Evolutionary conservation across 179 eudicot species (phyloP).

Genomic region (Silene coronaria): DNA sequence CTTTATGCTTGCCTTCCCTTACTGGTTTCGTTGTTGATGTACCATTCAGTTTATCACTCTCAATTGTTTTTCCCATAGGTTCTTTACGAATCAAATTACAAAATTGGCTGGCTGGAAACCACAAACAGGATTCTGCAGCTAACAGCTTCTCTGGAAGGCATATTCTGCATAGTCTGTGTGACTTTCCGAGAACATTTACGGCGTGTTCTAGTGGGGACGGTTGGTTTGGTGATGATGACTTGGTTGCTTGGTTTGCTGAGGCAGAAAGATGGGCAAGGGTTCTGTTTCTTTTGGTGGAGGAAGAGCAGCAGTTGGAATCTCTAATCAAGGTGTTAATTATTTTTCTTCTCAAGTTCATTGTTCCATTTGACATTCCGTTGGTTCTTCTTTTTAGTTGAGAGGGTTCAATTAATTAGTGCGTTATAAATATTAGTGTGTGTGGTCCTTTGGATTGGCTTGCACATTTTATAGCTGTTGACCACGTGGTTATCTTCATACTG

Average conservation of each 20-base stretch:
- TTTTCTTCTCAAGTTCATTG: neutral
- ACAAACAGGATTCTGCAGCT: slow-evolving; percentile 23
- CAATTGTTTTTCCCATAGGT: slow-evolving; percentile 37
- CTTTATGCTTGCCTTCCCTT: neutral
- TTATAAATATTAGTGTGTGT: neutral
- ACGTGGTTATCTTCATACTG: neutral
- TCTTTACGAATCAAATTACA: slow-evolving; percentile 46
- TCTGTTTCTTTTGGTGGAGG: slow-evolving; percentile 59
- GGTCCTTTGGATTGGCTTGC: neutral
- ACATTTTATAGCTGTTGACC: neutral
- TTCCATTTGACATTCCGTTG: neutral
- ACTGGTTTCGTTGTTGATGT: neutral
- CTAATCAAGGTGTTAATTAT: slow-evolving; percentile 45
- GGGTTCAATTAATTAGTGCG: neutral
- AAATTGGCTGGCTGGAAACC: slow-evolving; percentile 53
- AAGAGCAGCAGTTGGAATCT: slow-evolving; percentile 43
- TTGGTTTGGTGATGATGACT: slow-evolving; percentile 67
- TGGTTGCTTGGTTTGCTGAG: slow-evolving; percentile 64
- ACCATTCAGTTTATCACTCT: neutral
- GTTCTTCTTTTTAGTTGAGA: neutral
- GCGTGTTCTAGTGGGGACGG: slow-evolving; percentile 21
- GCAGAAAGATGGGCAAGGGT: slow-evolving; percentile 84
- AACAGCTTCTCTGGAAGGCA: slow-evolving; percentile 24
- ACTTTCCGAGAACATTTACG: slow-evolving; percentile 46
- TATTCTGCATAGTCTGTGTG: slow-evolving; percentile 40